A percentile compares a stretch with the other conserved stretches of the same genome.
These are phyloP conservation scores for Hypsizygus marmoreus DNA, from an alignment of 768 basidiomycete species.

Conservation along the genomic window DNA sequence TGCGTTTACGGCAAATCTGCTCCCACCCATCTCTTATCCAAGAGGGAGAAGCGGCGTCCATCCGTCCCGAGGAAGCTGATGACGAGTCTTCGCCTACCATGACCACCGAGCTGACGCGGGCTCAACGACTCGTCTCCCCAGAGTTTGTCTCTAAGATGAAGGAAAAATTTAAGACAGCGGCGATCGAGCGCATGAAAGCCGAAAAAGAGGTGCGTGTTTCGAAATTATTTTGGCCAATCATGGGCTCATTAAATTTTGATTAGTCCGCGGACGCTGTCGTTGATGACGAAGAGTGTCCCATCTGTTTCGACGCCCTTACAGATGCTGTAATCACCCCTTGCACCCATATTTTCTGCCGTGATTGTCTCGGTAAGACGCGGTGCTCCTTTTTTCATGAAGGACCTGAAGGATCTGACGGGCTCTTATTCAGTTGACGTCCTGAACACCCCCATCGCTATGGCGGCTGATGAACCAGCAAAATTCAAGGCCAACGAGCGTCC, in stretches of 20 bases:
- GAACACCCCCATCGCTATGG: constrained; percentile 36
- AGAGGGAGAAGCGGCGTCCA: constrained; percentile 49
- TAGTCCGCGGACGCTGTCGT: constrained; percentile 50
- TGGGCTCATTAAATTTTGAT: background rate
- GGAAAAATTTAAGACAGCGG: constrained; percentile 42
- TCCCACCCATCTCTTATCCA: constrained; percentile 69
- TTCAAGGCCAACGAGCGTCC: constrained; percentile 48
- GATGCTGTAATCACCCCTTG: constrained; percentile 61
- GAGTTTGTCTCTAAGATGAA: constrained; percentile 56
- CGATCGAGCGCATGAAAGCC: constrained; percentile 45
- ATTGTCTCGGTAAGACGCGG: constrained; percentile 50
- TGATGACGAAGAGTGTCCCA: constrained; percentile 63
- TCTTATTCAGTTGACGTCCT: constrained; percentile 43
- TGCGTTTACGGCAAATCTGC: constrained; percentile 67
- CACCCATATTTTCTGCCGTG: constrained; percentile 61
- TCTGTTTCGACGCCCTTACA: constrained; percentile 62
- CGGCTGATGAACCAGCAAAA: constrained; percentile 32
- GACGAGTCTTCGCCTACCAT: constrained; percentile 30
- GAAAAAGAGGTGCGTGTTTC: constrained; percentile 50
- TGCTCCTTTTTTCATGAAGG: background rate
- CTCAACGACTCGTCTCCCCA: constrained; percentile 40
- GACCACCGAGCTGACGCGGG: constrained; percentile 47
- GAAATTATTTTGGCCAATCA: background rate
- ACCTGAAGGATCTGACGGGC: too few relatives aligned
- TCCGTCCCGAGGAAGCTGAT: constrained; percentile 41